Percentiles rank a stretch among this genome's conserved stretches.
phyloP scores from a whole-genome alignment of 345 rosid genomes.

The Hirschfeldia incana region DNA sequence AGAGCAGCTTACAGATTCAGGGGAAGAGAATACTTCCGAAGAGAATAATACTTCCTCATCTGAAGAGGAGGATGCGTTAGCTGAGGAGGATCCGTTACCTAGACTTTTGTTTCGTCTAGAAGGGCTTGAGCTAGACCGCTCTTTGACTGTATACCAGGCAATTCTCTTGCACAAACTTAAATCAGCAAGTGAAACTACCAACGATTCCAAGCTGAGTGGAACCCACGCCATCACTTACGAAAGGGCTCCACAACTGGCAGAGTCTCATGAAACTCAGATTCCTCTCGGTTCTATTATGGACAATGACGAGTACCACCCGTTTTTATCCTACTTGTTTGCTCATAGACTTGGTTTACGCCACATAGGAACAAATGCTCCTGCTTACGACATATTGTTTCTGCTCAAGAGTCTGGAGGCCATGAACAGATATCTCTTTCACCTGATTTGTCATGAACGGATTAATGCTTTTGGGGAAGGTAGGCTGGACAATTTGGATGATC shows the following conservation, averaged over 20 bases:
- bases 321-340: constrained; percentile 56
- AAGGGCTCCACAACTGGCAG: constrained; percentile 44
- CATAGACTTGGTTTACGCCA: constrained; percentile 56
- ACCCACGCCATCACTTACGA: constrained; percentile 60
- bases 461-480: constrained; percentile 65
- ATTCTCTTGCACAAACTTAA: constrained; percentile 68
- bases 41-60: constrained; percentile 24
- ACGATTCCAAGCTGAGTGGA: constrained; percentile 57
- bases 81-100: constrained; percentile 40
- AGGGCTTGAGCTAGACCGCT: constrained; percentile 59
- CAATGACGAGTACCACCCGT: constrained; percentile 42
- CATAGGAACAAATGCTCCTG: constrained; percentile 55
- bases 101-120: constrained; percentile 67
- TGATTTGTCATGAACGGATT: constrained; percentile 56
- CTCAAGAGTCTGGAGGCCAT: constrained; percentile 77
- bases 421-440: constrained; percentile 66
- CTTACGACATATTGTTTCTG: constrained; percentile 64
- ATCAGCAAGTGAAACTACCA: constrained; percentile 52
- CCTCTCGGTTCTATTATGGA: constrained; percentile 19
- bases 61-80: constrained; percentile 32
- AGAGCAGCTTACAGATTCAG: constrained; percentile 38
- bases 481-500: constrained; percentile 59
- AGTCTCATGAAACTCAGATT: constrained; percentile 31
- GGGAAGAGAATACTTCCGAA: constrained; percentile 28
- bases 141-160: constrained; percentile 72